Percentiles rank a stretch among this genome's conserved stretches.
Conservation (phyloP, 2,329 filamentous ascomycete species). For the Arthrobotrys musiformis region DNA sequence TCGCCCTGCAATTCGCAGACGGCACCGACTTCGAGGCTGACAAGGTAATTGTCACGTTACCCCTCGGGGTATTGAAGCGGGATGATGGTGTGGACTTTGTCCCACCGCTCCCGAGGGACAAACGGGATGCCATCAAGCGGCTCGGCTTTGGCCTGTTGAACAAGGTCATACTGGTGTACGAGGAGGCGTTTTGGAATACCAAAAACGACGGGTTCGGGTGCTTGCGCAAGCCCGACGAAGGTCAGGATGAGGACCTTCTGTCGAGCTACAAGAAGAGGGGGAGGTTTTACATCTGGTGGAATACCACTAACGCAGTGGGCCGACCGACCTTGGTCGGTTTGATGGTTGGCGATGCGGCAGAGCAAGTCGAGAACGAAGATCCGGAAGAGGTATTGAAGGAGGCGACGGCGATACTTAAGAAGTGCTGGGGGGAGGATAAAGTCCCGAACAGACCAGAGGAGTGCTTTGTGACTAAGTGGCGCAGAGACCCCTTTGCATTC, state of each 20-base stretch:
- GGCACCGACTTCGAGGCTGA: constrained; percentile 80
- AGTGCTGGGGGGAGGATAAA: constrained; percentile 73
- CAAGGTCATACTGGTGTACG: constrained; percentile 92
- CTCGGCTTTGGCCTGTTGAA: constrained; percentile 94
- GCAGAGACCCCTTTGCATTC: constrained; percentile 85
- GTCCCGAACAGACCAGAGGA: constrained; percentile 82
- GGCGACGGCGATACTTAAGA: constrained; percentile 79
- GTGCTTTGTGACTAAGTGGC: constrained; percentile 91
- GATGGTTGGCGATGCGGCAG: constrained; percentile 94
- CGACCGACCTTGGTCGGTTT: constrained; percentile 78
- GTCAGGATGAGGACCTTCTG: constrained; percentile 56
- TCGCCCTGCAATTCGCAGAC: constrained; percentile 60
- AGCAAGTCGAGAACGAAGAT: constrained; percentile 80
- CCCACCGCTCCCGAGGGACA: constrained; percentile 90
- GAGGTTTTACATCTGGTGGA: constrained; percentile 97
- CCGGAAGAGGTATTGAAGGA: constrained; percentile 82
- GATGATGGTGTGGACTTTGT: constrained; percentile 78
- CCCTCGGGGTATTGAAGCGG: constrained; percentile 91
- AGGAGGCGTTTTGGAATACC: constrained; percentile 89
- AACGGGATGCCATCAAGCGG: constrained; percentile 79
- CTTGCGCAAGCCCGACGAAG: constrained; percentile 73
- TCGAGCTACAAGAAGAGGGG: constrained; percentile 58
- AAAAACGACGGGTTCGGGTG: constrained; percentile 93
- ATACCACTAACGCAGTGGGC: constrained; percentile 88
- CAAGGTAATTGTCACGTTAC: constrained; percentile 87